Base-by-base conservation (phyloP, 2,329 filamentous ascomycete species). In the Ceratocystis colombiana region DNA sequence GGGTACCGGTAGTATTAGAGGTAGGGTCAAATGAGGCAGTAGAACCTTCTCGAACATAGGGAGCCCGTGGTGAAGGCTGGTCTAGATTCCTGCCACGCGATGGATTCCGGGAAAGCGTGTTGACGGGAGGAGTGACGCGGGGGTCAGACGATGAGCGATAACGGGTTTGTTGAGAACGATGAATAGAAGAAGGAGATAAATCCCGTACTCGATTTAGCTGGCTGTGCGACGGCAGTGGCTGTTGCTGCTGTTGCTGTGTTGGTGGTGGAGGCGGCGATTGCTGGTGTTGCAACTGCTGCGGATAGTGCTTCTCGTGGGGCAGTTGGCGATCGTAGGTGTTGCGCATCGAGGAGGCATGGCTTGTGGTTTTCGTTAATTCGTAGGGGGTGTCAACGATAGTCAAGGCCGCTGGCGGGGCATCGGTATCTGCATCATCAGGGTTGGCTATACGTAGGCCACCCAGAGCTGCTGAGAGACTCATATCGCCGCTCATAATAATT, bases 361-460 rank as follows among this genome's bases (percentile, higher is more conserved):
- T 62, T 6, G 59, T 22, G 17, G 64, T 61, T 28, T 59, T 33
- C 2, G 25, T 12, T 20, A 62, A 45, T 61, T 66, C 53, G 48
- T 41, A 64, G 30, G 62, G 53, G 64, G 7, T 3, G 25, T 66
- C 50, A 30, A 45, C 55, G 45, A 53, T 28, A 25, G 64, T 68
- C 63, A 48, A 64, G 12, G 17, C 37, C 44, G 46, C 68, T 68
- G 66, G 70, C 64, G 66, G 71, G 69, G 69, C 73, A 57, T 74
- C 75, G 70, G 84, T 82, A 12, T 57, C 53, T 25, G 53, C 53
- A 77, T 94, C 86, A 78, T 96, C 92, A 66, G 93, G 93, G 76
- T 97, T 99, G 72, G 94, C 93, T 76, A 99, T 97, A 75, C 93
- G 90, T 76, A 99, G 81, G 73, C 93, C 93, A 73, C 94, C 94